Base-by-base conservation (phyloP, 2,329 filamentous ascomycete genomes). In the Trichophyton verrucosum region DNA sequence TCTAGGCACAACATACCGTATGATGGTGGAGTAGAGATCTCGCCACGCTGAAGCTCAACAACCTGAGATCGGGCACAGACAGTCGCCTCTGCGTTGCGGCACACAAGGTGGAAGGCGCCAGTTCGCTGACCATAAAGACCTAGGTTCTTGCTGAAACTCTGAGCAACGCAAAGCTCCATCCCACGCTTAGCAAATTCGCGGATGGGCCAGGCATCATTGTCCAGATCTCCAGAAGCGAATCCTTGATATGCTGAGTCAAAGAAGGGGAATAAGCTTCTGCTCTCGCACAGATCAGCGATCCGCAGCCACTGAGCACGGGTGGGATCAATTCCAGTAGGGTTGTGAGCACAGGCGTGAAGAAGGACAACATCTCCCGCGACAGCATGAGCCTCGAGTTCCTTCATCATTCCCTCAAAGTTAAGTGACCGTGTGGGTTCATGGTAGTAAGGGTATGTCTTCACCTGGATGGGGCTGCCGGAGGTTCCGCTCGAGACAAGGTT, bases 171-270 rank as follows among this genome's bases (percentile, higher is more conserved):
- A 58, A 81, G 76, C 66, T 84, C 81, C 64, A 96, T 94, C 76
- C 92, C 91, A 75, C 92, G 84, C 72, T 91, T 87, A 68, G 95
- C 82, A 72, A 97, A 96, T 81, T 96, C 88, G 66, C 89, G 87
- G 64, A 97, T 85, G 13, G 92, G 89, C 80, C 86, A 90, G 64
- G 89, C 90, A 72, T 99, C 94, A 62, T 86, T 84, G 68, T 84
- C 83, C 40, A 95, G 82, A 71, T 94, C 86, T 58, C 94, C 94
- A 2, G 92, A 95, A 1, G 92, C 92, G 71, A 97, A 99, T 53
- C 94, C 94, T 77, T 97, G 94, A 79, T 99, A 99, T 60, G 92
- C 92, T 63, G 85, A 90, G 80, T 99, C 94, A 76, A 99, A 97
- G 83, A 97, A 96, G 67, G 92, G 92, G 77, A 97, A 95, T 74